Base-by-base conservation (phyloP, 176 grass and related monocot genomes). In the Oryza glaberrima region DNA sequence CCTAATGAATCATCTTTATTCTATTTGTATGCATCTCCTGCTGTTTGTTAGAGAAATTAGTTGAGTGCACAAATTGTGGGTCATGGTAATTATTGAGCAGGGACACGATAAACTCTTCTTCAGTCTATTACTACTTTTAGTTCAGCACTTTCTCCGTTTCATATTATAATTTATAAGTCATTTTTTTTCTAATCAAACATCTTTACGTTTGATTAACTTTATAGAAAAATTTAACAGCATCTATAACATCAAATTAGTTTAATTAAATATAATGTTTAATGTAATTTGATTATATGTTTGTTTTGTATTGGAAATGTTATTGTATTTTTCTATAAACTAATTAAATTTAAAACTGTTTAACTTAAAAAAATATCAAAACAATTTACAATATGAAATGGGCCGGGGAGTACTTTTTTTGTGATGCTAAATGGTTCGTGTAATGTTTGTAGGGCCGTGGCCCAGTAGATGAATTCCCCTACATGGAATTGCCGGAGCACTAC, bases 401-500 rank as follows among this genome's bases (percentile, higher is more conserved):
- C 26, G 26, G 26, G 26, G 26, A 26, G 26, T 26, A 26, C 26
- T 26, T 26, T 66, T 13, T 69, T 30, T 35, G 23, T 0, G 35
- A 35, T 71, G 6, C 67, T 71, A 63, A 48, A 85, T 35, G 16
- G 7, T 35, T 77, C 6, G 10, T 52, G n/a, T 83, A 38, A 1
- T 82, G 22, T 26, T 48, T 75, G 26, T 45, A 98, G 96, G 96
- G 96, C 20, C 91, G 96, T 64, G 91, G 96, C 12, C 93, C 96
- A 14, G 83, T 92, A 20, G 91, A 68, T 35, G 85, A 95, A 63
- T 98, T 89, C 80, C 81, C 58, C 48, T 88, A 85, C 81, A 82
- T 86, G 16, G 96, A 88, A 64, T 77, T 98, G 80, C 93, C 90
- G 28, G 77, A 86, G 7, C 70, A 98, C 81, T 98, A 96, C 79